phyloP scores from a whole-genome alignment of 345 rosid genomes.

The Excoecaria agallocha region DNA sequence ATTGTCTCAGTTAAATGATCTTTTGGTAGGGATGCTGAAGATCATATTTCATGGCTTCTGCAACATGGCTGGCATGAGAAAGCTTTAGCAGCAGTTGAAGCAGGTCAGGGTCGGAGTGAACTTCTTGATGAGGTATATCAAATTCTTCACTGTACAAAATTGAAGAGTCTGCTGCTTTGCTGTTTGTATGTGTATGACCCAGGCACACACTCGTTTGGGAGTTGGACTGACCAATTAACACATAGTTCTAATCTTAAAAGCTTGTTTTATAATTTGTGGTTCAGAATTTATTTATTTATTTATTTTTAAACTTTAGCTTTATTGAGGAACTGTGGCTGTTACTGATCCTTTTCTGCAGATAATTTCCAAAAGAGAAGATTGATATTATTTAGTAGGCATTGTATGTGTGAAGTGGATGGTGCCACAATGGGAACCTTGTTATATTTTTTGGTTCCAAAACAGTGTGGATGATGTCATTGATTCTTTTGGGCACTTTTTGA shows the following conservation, averaged over 20 bases:
- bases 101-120: constrained; percentile 90
- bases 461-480: background rate
- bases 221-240: background rate
- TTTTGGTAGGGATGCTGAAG: constrained; percentile 84
- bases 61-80: constrained; percentile 98
- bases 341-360: background rate
- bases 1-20: background rate
- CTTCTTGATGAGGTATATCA: constrained; percentile 85
- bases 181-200: background rate
- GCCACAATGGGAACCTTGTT: background rate
- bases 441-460: background rate
- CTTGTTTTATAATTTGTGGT: background rate
- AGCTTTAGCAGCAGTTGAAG: constrained; percentile 97
- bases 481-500: background rate
- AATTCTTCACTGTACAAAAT: background rate
- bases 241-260: background rate
- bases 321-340: too few species aligned
- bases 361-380: constrained; percentile 3
- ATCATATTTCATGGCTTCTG: constrained; percentile 97
- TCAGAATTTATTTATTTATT: too few species aligned
- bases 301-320: too few species aligned
- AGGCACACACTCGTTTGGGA: too few species aligned
- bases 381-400: too few species aligned
- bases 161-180: background rate
- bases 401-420: background rate